These are phyloP conservation scores for Phylloporus scabripes DNA, from an alignment of 768 basidiomycete genomes.

Conservation along the genomic window DNA sequence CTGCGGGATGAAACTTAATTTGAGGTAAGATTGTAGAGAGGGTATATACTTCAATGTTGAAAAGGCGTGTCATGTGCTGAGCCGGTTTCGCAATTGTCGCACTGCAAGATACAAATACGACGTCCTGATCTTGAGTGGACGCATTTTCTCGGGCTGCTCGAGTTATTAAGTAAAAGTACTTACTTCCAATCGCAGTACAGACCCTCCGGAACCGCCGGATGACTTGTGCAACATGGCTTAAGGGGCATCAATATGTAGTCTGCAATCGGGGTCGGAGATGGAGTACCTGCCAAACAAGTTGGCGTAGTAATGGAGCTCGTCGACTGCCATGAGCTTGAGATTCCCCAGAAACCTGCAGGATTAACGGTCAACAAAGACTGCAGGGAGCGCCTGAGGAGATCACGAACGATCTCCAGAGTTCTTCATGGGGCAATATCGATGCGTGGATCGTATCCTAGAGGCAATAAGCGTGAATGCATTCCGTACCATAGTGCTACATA, in stretches of 20 bases:
- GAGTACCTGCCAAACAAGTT: conserved; percentile 71
- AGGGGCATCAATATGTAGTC: not conserved
- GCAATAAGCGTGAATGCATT: not conserved
- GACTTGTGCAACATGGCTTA: conserved; percentile 76
- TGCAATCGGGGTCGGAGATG: not conserved
- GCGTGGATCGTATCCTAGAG: conserved; percentile 78
- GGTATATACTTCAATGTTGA: conserved; percentile 48
- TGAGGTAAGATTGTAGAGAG: not conserved
- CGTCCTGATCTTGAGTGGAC: conserved; percentile 38
- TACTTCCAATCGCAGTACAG: conserved; percentile 74
- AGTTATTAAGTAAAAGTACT: conserved; percentile 18
- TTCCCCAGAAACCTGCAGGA: conserved; percentile 62
- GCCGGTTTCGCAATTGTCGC: conserved; percentile 78
- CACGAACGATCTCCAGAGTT: conserved; percentile 67
- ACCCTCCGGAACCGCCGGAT: conserved; percentile 71
- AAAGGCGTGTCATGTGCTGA: conserved; percentile 71
- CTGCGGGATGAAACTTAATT: conserved; percentile 16
- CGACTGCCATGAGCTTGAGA: conserved; percentile 71
- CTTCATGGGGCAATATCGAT: conserved; percentile 80
- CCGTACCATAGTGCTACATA: conserved; percentile 27
- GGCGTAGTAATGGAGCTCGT: conserved; percentile 85
- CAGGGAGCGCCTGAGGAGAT: not conserved
- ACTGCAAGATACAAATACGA: conserved; percentile 78
- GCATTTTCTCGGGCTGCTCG: not conserved
- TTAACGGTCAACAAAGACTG: conserved; percentile 2